Conservation (phyloP, 306 rosid species). For the Aeschynomene evenia region DNA sequence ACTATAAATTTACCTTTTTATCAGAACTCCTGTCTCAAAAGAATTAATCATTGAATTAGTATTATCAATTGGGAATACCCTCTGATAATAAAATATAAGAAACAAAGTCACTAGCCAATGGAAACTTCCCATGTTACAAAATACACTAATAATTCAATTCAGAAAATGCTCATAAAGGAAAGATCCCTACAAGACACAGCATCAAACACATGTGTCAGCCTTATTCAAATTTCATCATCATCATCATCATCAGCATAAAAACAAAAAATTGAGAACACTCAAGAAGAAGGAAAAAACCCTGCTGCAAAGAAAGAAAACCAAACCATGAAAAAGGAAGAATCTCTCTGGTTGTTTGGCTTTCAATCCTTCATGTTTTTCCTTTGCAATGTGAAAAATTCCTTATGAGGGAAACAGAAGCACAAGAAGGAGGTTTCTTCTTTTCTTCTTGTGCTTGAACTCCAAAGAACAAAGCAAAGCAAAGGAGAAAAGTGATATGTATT, state of each 20-base stretch:
- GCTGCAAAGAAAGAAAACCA: conserved; percentile 35
- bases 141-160: conserved; percentile 28
- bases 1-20: too few relatives aligned
- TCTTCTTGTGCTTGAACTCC: conserved; percentile 43
- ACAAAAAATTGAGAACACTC: conserved; percentile 28
- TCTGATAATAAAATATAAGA: too few relatives aligned
- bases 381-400: conserved; percentile 34
- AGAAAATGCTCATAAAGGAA: conserved; percentile 24
- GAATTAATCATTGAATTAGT: too few relatives aligned
- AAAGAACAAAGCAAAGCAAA: conserved; percentile 26
- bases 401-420: neutral
- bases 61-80: too few relatives aligned
- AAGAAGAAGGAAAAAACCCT: conserved; percentile 29
- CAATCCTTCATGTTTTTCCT: conserved; percentile 33
- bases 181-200: conserved; percentile 46
- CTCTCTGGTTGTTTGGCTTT: conserved; percentile 43
- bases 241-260: conserved; percentile 23
- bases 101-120: conserved; percentile 34
- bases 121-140: conserved; percentile 31
- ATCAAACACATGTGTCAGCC: conserved; percentile 40
- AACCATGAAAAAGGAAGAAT: conserved; percentile 32
- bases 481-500: conserved; percentile 29
- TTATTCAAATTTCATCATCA: conserved; percentile 43
- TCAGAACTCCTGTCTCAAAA: too few relatives aligned
- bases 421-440: conserved; percentile 29